Conservation (phyloP, 1,139 yeast genomes). For the Hyphopichia pseudoburtonii region DNA sequence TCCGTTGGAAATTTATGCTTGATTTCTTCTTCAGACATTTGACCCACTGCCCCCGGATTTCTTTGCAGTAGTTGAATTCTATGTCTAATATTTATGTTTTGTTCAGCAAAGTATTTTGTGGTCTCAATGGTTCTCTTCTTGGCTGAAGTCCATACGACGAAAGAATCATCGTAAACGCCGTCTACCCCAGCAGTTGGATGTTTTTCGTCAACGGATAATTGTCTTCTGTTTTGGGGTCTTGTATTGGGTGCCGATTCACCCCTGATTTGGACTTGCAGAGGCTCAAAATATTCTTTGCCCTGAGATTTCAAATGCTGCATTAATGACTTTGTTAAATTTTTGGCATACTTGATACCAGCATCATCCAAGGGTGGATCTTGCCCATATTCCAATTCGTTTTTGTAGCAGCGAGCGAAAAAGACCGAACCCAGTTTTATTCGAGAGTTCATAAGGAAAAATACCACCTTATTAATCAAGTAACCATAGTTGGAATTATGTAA, state of each 20-base stretch:
- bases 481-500: conserved; percentile 83
- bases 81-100: conserved; percentile 63
- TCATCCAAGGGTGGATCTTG: conserved; percentile 68
- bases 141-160: conserved; percentile 91
- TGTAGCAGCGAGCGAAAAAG: conserved; percentile 81
- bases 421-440: conserved; percentile 83
- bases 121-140: conserved; percentile 81
- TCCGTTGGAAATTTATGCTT: conserved; percentile 64
- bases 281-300: conserved; percentile 27
- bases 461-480: conserved; percentile 83
- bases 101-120: conserved; percentile 62
- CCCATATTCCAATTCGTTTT: conserved; percentile 53
- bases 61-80: conserved; percentile 83
- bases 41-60: conserved; percentile 88
- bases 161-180: conserved; percentile 48
- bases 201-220: conserved; percentile 26
- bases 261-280: background rate
- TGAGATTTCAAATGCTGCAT: conserved; percentile 33
- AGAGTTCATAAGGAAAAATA: conserved; percentile 85
- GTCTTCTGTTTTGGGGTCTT: conserved; percentile 12
- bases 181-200: conserved; percentile 52
- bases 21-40: conserved; percentile 61
- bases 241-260: background rate
- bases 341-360: conserved; percentile 56
- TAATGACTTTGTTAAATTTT: conserved; percentile 37